phyloP scores from a whole-genome alignment of 768 basidiomycete genomes.

The Crucibulum laeve region DNA sequence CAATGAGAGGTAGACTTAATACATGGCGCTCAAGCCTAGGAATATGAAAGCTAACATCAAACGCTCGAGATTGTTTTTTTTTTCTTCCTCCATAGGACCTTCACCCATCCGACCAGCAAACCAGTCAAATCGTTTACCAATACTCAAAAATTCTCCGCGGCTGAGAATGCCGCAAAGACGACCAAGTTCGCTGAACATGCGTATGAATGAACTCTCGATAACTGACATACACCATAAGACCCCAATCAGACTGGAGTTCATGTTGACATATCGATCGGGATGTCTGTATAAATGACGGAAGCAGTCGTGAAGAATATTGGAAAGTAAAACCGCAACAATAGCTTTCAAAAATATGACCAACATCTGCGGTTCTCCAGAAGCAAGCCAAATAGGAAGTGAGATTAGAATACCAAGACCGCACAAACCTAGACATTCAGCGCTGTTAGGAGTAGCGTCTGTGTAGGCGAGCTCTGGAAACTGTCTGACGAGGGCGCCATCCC shows the following conservation, averaged over 20 bases:
- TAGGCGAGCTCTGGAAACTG: slow-evolving; percentile 45
- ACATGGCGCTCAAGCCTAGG: neutral
- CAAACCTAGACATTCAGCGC: slow-evolving; percentile 38
- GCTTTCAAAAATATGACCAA: slow-evolving; percentile 13
- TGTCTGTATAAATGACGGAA: slow-evolving; percentile 44
- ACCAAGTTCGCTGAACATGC: slow-evolving; percentile 48
- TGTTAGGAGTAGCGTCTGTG: slow-evolving; percentile 41
- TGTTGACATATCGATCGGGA: slow-evolving; percentile 20
- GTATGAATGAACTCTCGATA: slow-evolving; percentile 44
- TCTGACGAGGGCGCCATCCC: slow-evolving; percentile 47
- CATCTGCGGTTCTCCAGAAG: slow-evolving; percentile 7
- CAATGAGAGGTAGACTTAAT: no score
- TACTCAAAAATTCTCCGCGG: slow-evolving; percentile 30
- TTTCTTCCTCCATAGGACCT: slow-evolving; percentile 40
- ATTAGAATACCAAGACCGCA: slow-evolving; percentile 11
- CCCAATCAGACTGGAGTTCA: slow-evolving; percentile 31
- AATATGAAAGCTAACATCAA: slow-evolving; percentile 4
- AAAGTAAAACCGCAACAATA: slow-evolving; percentile 22
- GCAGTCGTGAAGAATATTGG: slow-evolving; percentile 44
- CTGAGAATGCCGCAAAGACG: slow-evolving; percentile 39
- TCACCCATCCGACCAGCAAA: slow-evolving; percentile 37
- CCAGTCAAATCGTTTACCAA: slow-evolving; percentile 53
- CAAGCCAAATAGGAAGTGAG: slow-evolving; percentile 10
- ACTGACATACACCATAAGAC: slow-evolving; percentile 37
- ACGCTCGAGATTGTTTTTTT: slow-evolving; percentile 29